A percentile compares a stretch with the other conserved stretches of the same genome.
phyloP scores from a whole-genome alignment of 2,329 filamentous ascomycete species.

The Rosellinia necatrix region DNA sequence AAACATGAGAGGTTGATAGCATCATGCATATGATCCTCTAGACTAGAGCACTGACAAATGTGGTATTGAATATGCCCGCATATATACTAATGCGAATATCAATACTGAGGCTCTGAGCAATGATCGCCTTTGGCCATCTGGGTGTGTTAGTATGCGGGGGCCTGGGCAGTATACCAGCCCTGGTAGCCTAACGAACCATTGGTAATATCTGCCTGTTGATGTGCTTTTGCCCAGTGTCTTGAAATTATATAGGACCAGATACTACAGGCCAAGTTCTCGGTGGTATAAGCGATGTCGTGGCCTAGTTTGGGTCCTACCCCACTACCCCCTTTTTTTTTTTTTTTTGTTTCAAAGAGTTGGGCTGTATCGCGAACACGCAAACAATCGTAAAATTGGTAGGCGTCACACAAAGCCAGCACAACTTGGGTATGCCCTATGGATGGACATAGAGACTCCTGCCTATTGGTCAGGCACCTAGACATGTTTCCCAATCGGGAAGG shows the following conservation, averaged over 20 bases:
- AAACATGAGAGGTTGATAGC: background rate
- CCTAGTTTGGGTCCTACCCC: no score
- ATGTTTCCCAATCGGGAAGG: background rate
- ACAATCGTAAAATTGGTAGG: no score
- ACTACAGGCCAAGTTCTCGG: no score
- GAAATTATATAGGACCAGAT: no score
- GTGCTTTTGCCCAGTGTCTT: no score
- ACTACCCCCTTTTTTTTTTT: background rate
- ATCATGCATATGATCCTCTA: background rate
- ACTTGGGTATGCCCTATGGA: no score
- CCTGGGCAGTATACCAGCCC: background rate
- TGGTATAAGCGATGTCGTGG: background rate
- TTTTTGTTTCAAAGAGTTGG: background rate
- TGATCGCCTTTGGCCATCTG: background rate
- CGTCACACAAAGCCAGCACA: background rate
- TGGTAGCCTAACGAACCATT: background rate
- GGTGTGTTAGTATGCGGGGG: background rate
- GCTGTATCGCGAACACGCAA: no score
- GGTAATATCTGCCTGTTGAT: background rate
- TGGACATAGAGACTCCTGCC: background rate
- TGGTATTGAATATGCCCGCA: background rate
- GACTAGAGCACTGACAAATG: background rate
- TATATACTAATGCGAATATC: conserved; percentile 12
- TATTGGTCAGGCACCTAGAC: background rate
- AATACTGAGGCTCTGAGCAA: background rate